Conservation (phyloP, 2,329 filamentous ascomycete genomes). For the Colletotrichum theobromicola region DNA sequence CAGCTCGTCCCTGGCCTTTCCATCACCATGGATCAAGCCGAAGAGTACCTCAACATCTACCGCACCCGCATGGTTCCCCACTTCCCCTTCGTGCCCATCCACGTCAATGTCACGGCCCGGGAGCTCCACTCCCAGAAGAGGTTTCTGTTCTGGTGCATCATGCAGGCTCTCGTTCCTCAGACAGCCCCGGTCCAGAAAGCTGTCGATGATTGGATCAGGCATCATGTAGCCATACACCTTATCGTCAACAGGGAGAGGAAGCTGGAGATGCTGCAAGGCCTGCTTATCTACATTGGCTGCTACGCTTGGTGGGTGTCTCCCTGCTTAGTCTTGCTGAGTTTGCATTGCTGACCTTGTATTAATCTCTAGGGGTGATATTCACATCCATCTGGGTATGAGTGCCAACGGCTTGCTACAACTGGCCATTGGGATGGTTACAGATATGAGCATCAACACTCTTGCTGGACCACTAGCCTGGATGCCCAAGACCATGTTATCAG, state of each 20-base stretch:
- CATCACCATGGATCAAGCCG: slow-evolving; percentile 36
- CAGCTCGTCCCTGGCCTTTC: slow-evolving; percentile 38
- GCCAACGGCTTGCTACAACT: slow-evolving; percentile 44
- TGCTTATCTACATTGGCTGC: slow-evolving; percentile 43
- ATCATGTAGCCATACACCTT: slow-evolving; percentile 40
- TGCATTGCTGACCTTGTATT: background rate
- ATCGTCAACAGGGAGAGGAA: slow-evolving; percentile 39
- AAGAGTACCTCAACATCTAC: slow-evolving; percentile 36
- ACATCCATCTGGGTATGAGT: slow-evolving; percentile 40
- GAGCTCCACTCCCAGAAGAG: slow-evolving; percentile 35
- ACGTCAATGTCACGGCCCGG: slow-evolving; percentile 25
- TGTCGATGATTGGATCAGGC: slow-evolving; percentile 39
- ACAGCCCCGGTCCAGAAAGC: slow-evolving; percentile 33
- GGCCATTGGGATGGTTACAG: slow-evolving; percentile 39
- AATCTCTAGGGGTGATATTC: slow-evolving; percentile 40
- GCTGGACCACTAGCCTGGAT: slow-evolving; percentile 17
- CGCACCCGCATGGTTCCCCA: slow-evolving; percentile 34
- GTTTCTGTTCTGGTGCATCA: slow-evolving; percentile 42
- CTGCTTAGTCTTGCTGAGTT: background rate
- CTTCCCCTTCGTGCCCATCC: slow-evolving; percentile 44
- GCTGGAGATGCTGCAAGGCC: slow-evolving; percentile 41
- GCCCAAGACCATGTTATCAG: slow-evolving; percentile 34
- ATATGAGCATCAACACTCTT: slow-evolving; percentile 39
- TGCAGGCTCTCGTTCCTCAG: slow-evolving; percentile 38
- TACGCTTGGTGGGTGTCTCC: slow-evolving; percentile 37